A percentile compares a stretch with the other conserved stretches of the same genome.
Evolutionary conservation across 129 eudicot genomes (phyloP).

Genomic region (Escallonia rubra): DNA sequence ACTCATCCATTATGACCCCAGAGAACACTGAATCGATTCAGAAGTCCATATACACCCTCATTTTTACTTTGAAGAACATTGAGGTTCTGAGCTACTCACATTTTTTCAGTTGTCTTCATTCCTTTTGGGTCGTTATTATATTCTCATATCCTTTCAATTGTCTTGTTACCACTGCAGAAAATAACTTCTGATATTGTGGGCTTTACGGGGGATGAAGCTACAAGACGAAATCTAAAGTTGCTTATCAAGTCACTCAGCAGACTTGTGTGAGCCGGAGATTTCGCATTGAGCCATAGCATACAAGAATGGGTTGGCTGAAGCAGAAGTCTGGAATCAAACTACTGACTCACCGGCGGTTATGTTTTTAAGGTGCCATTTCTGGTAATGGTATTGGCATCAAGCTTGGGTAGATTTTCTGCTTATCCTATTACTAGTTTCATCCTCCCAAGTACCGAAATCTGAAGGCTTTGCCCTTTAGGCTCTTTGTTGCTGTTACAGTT

Average conservation of each 20-base stretch:
- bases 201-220: constrained; percentile 90
- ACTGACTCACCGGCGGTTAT: too few species aligned
- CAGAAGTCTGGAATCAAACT: not conserved
- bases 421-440: too few species aligned
- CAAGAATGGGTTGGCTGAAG: not conserved
- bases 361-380: too few species aligned
- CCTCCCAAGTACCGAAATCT: not conserved
- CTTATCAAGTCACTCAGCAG: constrained; percentile 82
- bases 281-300: not conserved
- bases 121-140: not conserved
- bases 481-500: too few species aligned
- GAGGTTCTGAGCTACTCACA: constrained; percentile 41
- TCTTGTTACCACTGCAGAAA: constrained; percentile 37
- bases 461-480: too few species aligned
- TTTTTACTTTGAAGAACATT: constrained; percentile 80
- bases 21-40: constrained; percentile 84
- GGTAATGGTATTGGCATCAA: too few species aligned
- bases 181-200: constrained; percentile 83
- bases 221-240: constrained; percentile 64
- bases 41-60: constrained; percentile 77
- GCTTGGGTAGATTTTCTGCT: too few species aligned
- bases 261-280: constrained; percentile 37
- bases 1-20: constrained; percentile 72
- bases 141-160: not conserved
- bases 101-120: too few species aligned